Evolutionary conservation across 2,329 filamentous ascomycete species (phyloP), one percentile per base, ranked within the genome.

Genomic region (Botryosphaeria agaves): DNA sequence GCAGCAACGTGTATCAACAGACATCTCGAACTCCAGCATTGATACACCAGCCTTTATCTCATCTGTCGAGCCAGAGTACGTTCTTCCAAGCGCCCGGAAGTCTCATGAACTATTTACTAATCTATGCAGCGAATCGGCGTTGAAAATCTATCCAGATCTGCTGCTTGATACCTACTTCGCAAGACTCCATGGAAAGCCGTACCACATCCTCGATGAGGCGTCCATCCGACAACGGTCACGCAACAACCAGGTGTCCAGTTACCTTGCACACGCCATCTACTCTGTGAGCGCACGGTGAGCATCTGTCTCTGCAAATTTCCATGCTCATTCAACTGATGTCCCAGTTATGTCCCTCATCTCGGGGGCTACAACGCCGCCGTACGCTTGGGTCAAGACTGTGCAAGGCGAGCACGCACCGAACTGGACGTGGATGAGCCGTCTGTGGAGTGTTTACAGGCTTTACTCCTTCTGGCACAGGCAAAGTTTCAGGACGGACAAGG

Each of bases 381-480:
- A 2, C 66, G 68, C 32, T 58, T 76, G 26, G 77, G 79, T 39
- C 71, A 84, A 33, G 75, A 84, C 21, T 81, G 80, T 48, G 75
- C 79, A 8, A 53, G 62, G n/a, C 69, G 72, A 34, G 68, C 83
- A 7, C 69, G 82, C 33, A 57, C 59, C 16, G 72, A 76, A 39
- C 64, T 91, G 11, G 79, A 89, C 47, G 69, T 74, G 6, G 83
- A 91, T 43, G 78, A 87, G 40, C 81, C 82, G 4, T 81, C 75
- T 1, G 69, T 89, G 26, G 81, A 91, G 47, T 69, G 69, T 19
- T 53, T 91, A 6, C 81, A 91, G 48, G 67, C 80, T 3, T 60
- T 87, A 11, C 56, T 92, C 27, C 61, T 92, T 7, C 66, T 92
- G 2, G 72, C 77, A 0, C 72, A 76, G 45, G 75, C 80, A 3